Base-by-base conservation (phyloP, 108 stramenopile species). In the Skeletonema tropicum region DNA sequence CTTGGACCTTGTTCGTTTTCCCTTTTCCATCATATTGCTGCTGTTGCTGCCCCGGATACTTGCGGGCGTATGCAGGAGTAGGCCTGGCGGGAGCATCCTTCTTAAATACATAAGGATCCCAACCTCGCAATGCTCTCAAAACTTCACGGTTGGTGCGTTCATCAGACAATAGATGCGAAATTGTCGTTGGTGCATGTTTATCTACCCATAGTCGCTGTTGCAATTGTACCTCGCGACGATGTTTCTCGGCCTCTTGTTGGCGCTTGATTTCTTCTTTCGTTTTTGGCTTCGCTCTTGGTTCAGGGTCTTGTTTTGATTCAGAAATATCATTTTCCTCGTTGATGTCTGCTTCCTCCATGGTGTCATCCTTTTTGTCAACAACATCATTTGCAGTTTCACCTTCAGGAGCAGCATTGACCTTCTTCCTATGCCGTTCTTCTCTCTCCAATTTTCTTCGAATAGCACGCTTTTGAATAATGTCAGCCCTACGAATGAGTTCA, bases 101-200 rank as follows among this genome's bases (percentile, higher is more conserved):
- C 48, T 87, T 82, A 86, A 99, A 99, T 1, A 99, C 99, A 66
- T 96, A 97, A 17, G 87, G 88, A 83, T 98, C 97, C 99, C 99
- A 99, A 11, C 65, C 84, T 67, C 94, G 80, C 32, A 99, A 49
- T 4, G 94, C 89, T 26, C 92, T 68, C 39, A 99, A 70, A 17
- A 99, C 96, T 67, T 95, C 95, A 21, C 98, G 88, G 83, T 98
- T 98, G 66, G 94, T 96, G 8, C 90, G 83, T 74, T 98, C 97
- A 68, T 97, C 94, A 32, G 93, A 94, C 41, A 99, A 73, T 26
- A 99, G 75, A 74, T 98, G 89, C 7, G 93, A 69, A 66, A 98
- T 98, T 49, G 81, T 49, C 12, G 78, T 60, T 5, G 99, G 99
- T 3, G 98, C 93, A 80, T 99, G 98, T 62, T 93, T 93, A 72